Base-by-base conservation (phyloP, 306 rosid species). In the Medicago arabica region DNA sequence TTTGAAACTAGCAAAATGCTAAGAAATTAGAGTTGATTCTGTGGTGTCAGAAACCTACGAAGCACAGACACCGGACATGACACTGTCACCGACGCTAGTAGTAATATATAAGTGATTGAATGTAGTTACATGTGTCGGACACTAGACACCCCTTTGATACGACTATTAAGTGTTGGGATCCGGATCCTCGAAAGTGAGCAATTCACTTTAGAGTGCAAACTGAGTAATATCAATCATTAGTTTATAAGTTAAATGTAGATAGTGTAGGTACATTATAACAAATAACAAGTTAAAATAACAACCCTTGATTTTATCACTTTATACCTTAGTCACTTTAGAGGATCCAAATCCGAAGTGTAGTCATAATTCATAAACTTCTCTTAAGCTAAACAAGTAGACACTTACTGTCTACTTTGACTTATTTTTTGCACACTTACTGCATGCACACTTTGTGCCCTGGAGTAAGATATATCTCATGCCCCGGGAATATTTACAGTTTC, bases 401-500 rank as follows among this genome's bases (percentile, higher is more conserved):
- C 18, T 46, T 74, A 60, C 58, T 67, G 31, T 58, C 25, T 19
- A 15, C n/a, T 55, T 64, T 66, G 44, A 15, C 18, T 43, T 65
- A 0, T 11, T 38, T 64, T 64, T 60, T 19, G 17, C 25, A 28
- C 36, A 19, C 46, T 44, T 25, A 58, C 28, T 68, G 51, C 67
- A 61, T 50, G 23, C 15, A 59, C 41, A 69, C 68, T 21, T 74
- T 60, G 51, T 68, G 67, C 18, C 46, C 10, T 8, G 69, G 43
- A 12, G 10, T 72, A 41, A 61, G 36, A 53, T 41, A 58, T 21
- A 8, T 70, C 11, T 16, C 28, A 40, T 28, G 63, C 8, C 14
- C 14, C 44, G 9, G 28, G 54, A 17, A 71, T 63, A 23, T 23
- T 61, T 36, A 28, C 10, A 34, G 39, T 39, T 13, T 38, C 66